Evolutionary conservation across 2,329 filamentous ascomycete genomes (phyloP), one percentile per base, ranked within the genome.

Genomic region (Colletotrichum sp.): DNA sequence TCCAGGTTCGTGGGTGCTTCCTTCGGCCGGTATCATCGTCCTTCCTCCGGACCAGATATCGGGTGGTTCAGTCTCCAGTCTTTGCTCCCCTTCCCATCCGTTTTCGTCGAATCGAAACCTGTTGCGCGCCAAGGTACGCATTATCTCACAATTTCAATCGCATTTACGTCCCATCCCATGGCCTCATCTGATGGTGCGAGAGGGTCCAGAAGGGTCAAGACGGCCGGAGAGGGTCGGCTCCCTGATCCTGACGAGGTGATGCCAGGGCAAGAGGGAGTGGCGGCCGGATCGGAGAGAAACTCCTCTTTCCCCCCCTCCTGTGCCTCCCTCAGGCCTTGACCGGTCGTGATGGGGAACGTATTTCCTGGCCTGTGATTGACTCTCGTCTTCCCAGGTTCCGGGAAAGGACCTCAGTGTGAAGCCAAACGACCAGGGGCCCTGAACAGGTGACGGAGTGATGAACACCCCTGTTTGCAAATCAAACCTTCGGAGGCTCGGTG

Each of bases 401-500:
- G 74, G 65, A 60, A 76, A 76, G 57, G 24, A 62, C 16, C 36
- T 69, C 64, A 66, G 57, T 49, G 52, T 63, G 64, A 71, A 24
- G n/a, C 32, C 26, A 67, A 24, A 39, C 30, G 32, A 49, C 18
- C 24, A 15, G 24, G 34, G 72, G 32, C 28, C 60, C 39, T 65
- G 62, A 36, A 63, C 30, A n/a, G 63, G 73, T 76, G 70, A 76
- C 70, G 44, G 59, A 64, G 71, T 68, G 70, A 76, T 49, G 74
- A 65, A 65, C 57, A 52, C 21, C 26, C 59, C 71, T 73, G 64
- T 39, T 26, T 32, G 64, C 74, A 68, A 64, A 66, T 49, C 57
- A 68, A 72, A 59, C 69, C 55, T 30, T 71, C 60, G 39, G 70
- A 39, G 44, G 30, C 34, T 71, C 30, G 65, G 63, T 76, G 74